phyloP scores from a whole-genome alignment of 305 asterid species.

The Stenogyne calaminthoides region DNA sequence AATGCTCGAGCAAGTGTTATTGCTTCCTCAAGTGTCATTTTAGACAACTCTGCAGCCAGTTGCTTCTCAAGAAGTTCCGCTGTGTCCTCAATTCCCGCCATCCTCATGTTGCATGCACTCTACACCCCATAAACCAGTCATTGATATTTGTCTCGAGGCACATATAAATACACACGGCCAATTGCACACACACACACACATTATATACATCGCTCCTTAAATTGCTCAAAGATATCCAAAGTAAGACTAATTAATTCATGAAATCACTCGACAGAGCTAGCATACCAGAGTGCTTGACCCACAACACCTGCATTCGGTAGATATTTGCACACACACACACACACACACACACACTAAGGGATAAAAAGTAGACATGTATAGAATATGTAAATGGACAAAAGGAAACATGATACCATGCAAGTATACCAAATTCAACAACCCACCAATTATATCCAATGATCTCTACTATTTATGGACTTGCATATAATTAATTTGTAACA shows the following conservation, averaged over 20 bases:
- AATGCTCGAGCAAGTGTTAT: constrained; percentile 84
- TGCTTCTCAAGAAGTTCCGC: constrained; percentile 97
- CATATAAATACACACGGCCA: background rate
- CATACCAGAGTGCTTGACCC: background rate
- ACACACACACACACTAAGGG: background rate
- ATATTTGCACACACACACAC: background rate
- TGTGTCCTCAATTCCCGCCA: constrained; percentile 85
- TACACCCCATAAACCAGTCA: constrained; percentile 32
- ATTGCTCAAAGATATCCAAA: constrained; percentile 1
- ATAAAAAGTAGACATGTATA: background rate
- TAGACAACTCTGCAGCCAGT: constrained; percentile 73
- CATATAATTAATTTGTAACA: constrained; percentile 6
- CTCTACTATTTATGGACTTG: background rate
- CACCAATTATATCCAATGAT: background rate
- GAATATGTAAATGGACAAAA: background rate
- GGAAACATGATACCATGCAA: background rate
- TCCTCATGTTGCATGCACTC: constrained; percentile 95
- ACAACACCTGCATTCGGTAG: background rate
- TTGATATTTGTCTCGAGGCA: constrained; percentile 26
- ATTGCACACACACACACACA: background rate
- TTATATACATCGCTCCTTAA: constrained; percentile 1
- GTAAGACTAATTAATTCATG: constrained; percentile 2
- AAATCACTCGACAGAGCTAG: background rate
- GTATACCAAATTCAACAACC: background rate
- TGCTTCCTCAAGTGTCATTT: constrained; percentile 94